Percentiles rank a stretch among this genome's conserved stretches.
Conservation (phyloP, 805 yeast species). For the Spathaspora hagerdaliae region DNA sequence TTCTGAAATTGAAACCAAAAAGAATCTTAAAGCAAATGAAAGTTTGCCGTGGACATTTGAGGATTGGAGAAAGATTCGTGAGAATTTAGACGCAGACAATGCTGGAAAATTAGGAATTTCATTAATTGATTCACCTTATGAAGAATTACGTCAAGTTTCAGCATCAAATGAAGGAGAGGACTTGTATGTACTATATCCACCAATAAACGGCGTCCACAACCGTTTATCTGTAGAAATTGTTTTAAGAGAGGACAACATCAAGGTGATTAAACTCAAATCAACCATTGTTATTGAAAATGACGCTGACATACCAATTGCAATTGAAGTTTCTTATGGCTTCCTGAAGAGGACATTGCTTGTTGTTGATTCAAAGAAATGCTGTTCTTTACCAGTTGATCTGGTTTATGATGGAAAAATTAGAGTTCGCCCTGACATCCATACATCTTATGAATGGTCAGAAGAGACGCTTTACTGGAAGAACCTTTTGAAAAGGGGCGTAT, state of each 20-base stretch:
- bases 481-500: conserved; percentile 44
- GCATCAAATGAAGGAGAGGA: conserved; percentile 84
- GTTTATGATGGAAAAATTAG: conserved; percentile 57
- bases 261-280: conserved; percentile 73
- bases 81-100: conserved; percentile 64
- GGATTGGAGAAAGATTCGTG: conserved; percentile 87
- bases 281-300: conserved; percentile 66
- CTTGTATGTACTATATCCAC: conserved; percentile 62
- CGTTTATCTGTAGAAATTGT: conserved; percentile 69
- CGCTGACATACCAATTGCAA: conserved; percentile 52
- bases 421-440: conserved; percentile 58
- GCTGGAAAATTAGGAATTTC: conserved; percentile 62
- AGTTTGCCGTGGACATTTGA: conserved; percentile 84
- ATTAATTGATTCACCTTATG: conserved; percentile 53
- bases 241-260: conserved; percentile 73
- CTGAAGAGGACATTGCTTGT: conserved; percentile 22
- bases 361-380: conserved; percentile 52
- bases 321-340: conserved; percentile 37
- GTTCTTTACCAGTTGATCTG: conserved; percentile 70
- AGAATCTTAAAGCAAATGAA: conserved; percentile 44
- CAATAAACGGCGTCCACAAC: conserved; percentile 59
- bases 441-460: conserved; percentile 65
- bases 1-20: conserved; percentile 13
- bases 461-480: conserved; percentile 63
- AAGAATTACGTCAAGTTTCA: conserved; percentile 51